Percentiles rank a stretch among this genome's conserved stretches.
Evolutionary conservation across 108 stramenopile genomes (phyloP).

Genomic region (Skeletonema marinoi): DNA sequence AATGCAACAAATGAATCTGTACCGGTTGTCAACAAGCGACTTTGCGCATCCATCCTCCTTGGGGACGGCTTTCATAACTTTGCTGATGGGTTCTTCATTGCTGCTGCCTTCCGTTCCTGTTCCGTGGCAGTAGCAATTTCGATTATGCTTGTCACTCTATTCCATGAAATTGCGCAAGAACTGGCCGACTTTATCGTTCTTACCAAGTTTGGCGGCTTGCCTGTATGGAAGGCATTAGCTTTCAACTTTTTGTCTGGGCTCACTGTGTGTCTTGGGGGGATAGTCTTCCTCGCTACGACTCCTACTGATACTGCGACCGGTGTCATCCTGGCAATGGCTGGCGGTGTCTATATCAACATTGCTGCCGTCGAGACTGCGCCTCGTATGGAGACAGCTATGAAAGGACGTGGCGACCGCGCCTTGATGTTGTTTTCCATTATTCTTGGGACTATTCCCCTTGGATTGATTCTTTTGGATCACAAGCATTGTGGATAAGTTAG

Average conservation of each 20-base stretch:
- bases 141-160: slow-evolving; percentile 63
- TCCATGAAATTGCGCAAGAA: slow-evolving; percentile 87
- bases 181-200: slow-evolving; percentile 87
- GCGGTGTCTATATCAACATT: slow-evolving; percentile 81
- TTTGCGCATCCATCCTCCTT: slow-evolving; percentile 49
- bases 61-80: slow-evolving; percentile 84
- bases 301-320: slow-evolving; percentile 55
- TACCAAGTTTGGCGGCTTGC: slow-evolving; percentile 58
- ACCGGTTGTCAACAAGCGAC: slow-evolving; percentile 30
- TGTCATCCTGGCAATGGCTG: slow-evolving; percentile 66
- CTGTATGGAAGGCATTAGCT: slow-evolving; percentile 47
- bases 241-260: slow-evolving; percentile 77
- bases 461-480: slow-evolving; percentile 86
- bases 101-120: slow-evolving; percentile 68
- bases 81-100: slow-evolving; percentile 85
- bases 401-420: slow-evolving; percentile 24
- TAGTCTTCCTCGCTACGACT: slow-evolving; percentile 52
- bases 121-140: slow-evolving; percentile 42
- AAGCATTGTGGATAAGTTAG: slow-evolving; percentile 66
- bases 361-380: slow-evolving; percentile 64
- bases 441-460: slow-evolving; percentile 76
- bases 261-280: slow-evolving; percentile 65
- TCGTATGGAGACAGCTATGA: slow-evolving; percentile 35
- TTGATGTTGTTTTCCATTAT: slow-evolving; percentile 56
- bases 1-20: not conserved